Base-by-base conservation (phyloP, 2,329 filamentous ascomycete species). In the Pyricularia pennisetigena region DNA sequence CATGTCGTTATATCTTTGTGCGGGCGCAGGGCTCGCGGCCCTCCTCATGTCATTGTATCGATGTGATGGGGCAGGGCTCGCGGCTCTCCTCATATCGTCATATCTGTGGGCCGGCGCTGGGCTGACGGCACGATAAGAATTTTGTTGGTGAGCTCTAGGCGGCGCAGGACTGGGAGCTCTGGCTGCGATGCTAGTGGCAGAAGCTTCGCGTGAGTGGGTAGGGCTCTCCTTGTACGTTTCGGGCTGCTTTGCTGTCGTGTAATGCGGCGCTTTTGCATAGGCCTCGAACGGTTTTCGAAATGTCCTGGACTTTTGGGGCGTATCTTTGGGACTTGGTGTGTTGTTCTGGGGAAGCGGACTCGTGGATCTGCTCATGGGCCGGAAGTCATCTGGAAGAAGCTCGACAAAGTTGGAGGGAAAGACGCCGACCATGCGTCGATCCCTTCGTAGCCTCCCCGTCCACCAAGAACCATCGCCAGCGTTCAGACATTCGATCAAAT, bases 361-460 rank as follows among this genome's bases (percentile, higher is more conserved):
- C 67, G 82, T 82, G 32, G 85, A 83, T 75, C 88, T 82, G 62
- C 82, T 83, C 73, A 88, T 87, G 70, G 95, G 95, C 69, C 92
- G 89, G 77, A 96, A 98, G 76, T 88, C 87, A 69, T 95, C 88
- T 68, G 92, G 90, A 35, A 99, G 85, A 6, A 99, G 86, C 76
- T 96, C 88, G 76, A 99, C 95, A 76, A 99, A 99, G 80, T 99
- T 99, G 74, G 94, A 97, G 0, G 95, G 95, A 75, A 99, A 99
- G 24, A 95, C 83, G 68, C 95, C 95, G 74, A 97, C 90, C 74
- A 94, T 93, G 75, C 94, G 88, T 78, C 91, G 90, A 79, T 99
- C 95, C 73, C 95, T 88, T 76, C 90, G 92, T 76, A 99, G 81
- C 71, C 94, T 88, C 65, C 95, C 95, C 80, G 94, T 97, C 95